A percentile compares a stretch with the other conserved stretches of the same genome.
Conservation (phyloP, 1,139 yeast species). For the Taiozyma onychis region DNA sequence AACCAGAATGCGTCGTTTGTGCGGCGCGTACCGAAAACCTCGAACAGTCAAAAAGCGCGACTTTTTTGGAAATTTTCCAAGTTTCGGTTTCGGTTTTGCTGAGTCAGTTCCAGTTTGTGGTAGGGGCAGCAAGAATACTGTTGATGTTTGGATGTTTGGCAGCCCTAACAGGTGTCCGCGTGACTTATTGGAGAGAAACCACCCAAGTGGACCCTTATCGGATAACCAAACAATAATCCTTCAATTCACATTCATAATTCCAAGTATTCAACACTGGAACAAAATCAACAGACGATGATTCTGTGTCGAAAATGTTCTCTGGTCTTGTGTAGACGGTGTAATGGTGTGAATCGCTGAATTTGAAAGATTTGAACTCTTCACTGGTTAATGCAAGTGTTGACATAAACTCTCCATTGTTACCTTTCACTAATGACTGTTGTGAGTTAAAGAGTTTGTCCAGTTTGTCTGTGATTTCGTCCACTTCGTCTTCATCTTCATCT, state of each 20-base stretch:
- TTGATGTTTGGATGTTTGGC: not conserved
- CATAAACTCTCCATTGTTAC: constrained; percentile 14
- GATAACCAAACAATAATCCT: constrained; percentile 23
- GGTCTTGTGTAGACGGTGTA: constrained; percentile 23
- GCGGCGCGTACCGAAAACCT: not conserved
- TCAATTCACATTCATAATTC: constrained; percentile 21
- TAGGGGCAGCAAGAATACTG: not conserved
- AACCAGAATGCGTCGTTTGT: not conserved
- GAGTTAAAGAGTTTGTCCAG: not conserved
- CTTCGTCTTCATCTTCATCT: constrained; percentile 35
- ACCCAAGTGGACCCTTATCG: constrained; percentile 5
- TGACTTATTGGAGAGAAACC: too few relatives aligned
- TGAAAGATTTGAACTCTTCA: constrained; percentile 11
- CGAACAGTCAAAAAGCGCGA: not conserved
- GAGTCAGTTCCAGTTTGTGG: not conserved
- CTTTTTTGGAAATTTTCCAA: not conserved
- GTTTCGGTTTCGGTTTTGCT: not conserved
- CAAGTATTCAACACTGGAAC: constrained; percentile 28
- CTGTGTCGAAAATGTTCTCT: constrained; percentile 1
- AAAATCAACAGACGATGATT: constrained; percentile 22
- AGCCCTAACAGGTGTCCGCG: not conserved
- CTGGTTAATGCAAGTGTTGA: constrained; percentile 16
- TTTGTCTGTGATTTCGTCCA: constrained; percentile 23
- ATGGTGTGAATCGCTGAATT: constrained; percentile 13
- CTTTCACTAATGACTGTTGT: constrained; percentile 4